Base-by-base conservation (phyloP, 352 stramenopile genomes). In the Phytophthora sp. region DNA sequence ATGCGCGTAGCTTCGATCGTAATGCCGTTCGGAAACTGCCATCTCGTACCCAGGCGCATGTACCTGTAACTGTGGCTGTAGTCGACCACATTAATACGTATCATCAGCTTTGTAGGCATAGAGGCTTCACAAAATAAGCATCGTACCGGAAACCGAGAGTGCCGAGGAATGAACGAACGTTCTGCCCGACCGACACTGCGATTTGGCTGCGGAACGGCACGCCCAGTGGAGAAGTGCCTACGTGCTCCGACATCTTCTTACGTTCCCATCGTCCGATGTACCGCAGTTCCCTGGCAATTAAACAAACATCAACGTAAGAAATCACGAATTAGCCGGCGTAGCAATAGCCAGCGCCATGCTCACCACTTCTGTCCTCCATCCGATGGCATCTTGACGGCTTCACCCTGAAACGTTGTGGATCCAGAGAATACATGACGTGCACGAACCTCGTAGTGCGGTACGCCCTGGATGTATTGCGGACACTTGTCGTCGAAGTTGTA, bases 401-500 rank as follows among this genome's bases (percentile, higher is more conserved):
- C 80, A 50, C 86, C 86, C 46, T 91, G 84, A 61, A 91, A 95
- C 16, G 86, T 95, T 26, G 82, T 86, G 6, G 84, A 93, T 1
- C 86, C 86, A 0, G 86, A 93, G 49, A 95, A 90, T 35, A 95
- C 85, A 55, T 95, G 86, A 18, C 86, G 79, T 42, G 86, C 84
- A 24, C 86, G 86, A 23, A 95, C 78, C 55, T 95, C 84, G 56
- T 95, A 93, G 63, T 93, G 84, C 4, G 86, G 84, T 2, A 95
- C 86, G 11, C 86, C 84, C 74, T 91, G 81, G 46, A 93, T 93
- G 60, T 93, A 93, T 73, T 93, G 85, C 55, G 86, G 86, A 53
- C 84, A 93, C 66, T 93, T 90, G 66, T 91, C 86, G 57, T 95
- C 86, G 57, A 95, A 93, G 68, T 93, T 93, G 80, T 93, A 95